Conservation (phyloP, 176 grass and related monocot species). For the Carex parvula region DNA sequence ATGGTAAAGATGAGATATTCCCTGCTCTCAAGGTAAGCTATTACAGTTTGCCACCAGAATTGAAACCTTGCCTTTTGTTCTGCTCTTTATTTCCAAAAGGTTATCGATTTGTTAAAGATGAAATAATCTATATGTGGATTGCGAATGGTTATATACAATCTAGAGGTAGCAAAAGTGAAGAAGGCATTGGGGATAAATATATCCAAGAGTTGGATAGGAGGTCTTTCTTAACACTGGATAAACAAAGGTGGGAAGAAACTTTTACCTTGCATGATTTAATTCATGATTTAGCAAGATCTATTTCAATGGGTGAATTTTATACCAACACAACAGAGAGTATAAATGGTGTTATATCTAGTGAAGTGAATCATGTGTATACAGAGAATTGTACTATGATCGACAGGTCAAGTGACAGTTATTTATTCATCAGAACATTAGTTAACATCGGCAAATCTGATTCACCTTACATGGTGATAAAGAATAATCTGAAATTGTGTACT, state of each 20-base stretch:
- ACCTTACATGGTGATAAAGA: neutral
- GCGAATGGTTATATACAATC: slow-evolving; percentile 34
- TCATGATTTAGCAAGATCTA: slow-evolving; percentile 39
- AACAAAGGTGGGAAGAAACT: neutral
- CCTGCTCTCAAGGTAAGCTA: slow-evolving; percentile 44
- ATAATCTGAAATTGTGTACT: neutral
- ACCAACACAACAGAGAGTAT: neutral
- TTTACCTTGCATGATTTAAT: slow-evolving; percentile 41
- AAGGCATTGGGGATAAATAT: slow-evolving; percentile 21
- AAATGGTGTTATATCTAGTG: neutral
- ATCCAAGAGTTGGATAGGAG: slow-evolving; percentile 36
- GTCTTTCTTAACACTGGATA: slow-evolving; percentile 22
- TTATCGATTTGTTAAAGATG: slow-evolving; percentile 22
- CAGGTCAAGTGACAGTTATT: neutral
- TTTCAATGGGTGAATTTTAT: neutral
- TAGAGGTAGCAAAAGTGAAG: neutral
- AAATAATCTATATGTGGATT: slow-evolving; percentile 42
- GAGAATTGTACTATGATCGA: neutral
- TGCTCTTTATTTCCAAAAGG: slow-evolving; percentile 40
- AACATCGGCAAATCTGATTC: neutral
- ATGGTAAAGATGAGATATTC: slow-evolving; percentile 10
- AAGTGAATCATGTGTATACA: neutral
- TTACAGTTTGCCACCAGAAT: slow-evolving; percentile 12
- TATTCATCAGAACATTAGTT: neutral
- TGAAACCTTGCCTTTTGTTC: slow-evolving; percentile 41